Evolutionary conservation across 805 yeast species (phyloP).

Genomic region (Barnettozyma vustinii): DNA sequence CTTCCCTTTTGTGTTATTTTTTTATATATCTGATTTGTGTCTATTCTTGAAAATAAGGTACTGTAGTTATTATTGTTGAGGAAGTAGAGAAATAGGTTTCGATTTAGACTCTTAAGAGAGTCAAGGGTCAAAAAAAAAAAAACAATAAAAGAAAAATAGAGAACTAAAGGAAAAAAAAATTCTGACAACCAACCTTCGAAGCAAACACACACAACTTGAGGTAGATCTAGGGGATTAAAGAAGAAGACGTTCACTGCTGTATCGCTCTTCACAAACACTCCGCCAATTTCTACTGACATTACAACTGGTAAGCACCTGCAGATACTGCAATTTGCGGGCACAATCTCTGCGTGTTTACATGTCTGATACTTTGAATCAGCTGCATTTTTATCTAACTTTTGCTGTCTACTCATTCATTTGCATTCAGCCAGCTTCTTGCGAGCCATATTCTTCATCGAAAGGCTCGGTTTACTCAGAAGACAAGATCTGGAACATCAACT

Average conservation of each 20-base stretch:
- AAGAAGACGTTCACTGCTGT: background rate
- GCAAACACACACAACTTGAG: background rate
- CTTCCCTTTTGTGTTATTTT: background rate
- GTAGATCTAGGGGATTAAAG: background rate
- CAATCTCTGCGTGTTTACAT: background rate
- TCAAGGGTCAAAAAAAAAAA: background rate
- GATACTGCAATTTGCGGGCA: background rate
- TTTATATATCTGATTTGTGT: background rate
- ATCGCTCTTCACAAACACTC: background rate
- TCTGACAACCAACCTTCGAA: background rate
- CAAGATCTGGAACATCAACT: background rate
- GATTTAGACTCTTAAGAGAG: too few species aligned
- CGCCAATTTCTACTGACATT: background rate
- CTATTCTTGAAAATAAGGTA: background rate
- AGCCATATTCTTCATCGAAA: background rate
- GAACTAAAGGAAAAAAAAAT: background rate
- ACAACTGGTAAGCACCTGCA: background rate
- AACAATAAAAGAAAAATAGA: background rate
- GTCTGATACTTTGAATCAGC: background rate
- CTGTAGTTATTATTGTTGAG: background rate
- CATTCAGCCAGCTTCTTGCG: background rate
- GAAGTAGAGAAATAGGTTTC: background rate
- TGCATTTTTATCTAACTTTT: background rate
- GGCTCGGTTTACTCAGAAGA: background rate
- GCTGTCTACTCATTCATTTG: constrained; percentile 3